Evolutionary conservation across 2,329 filamentous ascomycete species (phyloP).

Genomic region (Chalaropsis thielavioides): DNA sequence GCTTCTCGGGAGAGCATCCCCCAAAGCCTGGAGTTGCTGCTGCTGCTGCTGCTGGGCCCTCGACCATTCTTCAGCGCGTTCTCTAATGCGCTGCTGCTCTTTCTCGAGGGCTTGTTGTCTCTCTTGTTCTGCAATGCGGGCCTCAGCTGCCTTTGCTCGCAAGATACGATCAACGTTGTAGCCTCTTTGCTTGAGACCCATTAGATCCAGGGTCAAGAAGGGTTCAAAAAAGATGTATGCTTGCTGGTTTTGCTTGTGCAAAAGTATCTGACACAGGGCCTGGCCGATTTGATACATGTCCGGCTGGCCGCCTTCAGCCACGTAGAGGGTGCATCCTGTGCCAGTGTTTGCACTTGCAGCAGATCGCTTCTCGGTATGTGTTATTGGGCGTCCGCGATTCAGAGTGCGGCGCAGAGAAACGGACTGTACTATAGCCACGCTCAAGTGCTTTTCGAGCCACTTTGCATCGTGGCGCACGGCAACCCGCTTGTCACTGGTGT

Average conservation of each 20-base stretch:
- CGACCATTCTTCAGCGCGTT: slow-evolving; percentile 35
- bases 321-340: slow-evolving; percentile 54
- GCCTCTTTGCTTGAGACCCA: slow-evolving; percentile 68
- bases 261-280: slow-evolving; percentile 65
- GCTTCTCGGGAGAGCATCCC: slow-evolving; percentile 22
- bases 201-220: slow-evolving; percentile 70
- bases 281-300: slow-evolving; percentile 90
- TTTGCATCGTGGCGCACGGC: slow-evolving; percentile 73
- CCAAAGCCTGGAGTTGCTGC: neutral
- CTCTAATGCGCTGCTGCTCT: slow-evolving; percentile 54
- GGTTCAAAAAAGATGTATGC: slow-evolving; percentile 85
- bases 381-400: slow-evolving; percentile 46
- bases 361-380: slow-evolving; percentile 59
- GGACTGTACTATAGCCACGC: slow-evolving; percentile 61
- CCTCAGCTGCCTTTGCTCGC: slow-evolving; percentile 73
- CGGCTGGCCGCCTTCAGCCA: slow-evolving; percentile 51
- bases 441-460: slow-evolving; percentile 79
- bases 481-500: slow-evolving; percentile 53
- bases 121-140: slow-evolving; percentile 71
- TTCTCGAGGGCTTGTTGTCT: slow-evolving; percentile 58
- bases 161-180: slow-evolving; percentile 96
- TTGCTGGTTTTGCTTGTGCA: slow-evolving; percentile 72
- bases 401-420: slow-evolving; percentile 68
- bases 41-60: slow-evolving; percentile 25
- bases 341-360: slow-evolving; percentile 47